phyloP scores from a whole-genome alignment of 2,329 filamentous ascomycete species.

The Aquanectria penicillioides region DNA sequence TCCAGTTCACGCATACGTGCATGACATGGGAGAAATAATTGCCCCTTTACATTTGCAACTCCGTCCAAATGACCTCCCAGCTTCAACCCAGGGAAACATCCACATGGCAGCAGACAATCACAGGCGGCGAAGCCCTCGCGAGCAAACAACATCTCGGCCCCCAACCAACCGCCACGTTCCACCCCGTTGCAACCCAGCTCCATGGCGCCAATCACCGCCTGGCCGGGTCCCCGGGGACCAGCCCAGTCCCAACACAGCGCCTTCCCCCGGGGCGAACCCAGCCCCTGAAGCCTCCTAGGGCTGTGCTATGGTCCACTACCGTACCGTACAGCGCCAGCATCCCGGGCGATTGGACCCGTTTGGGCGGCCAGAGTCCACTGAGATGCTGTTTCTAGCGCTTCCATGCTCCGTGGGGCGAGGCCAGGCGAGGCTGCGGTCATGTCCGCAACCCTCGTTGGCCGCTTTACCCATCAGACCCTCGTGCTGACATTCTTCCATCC shows the following conservation, averaged over 20 bases:
- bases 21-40: too few species aligned
- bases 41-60: background rate
- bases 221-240: conserved; percentile 1
- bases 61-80: too few species aligned
- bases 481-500: conserved; percentile 36
- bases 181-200: conserved; percentile 2
- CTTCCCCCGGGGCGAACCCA: conserved; percentile 2
- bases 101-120: too few species aligned
- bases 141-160: conserved; percentile 5
- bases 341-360: conserved; percentile 3
- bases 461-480: conserved; percentile 35
- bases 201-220: conserved; percentile 18
- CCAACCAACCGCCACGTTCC: too few species aligned
- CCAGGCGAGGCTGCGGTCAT: conserved; percentile 31
- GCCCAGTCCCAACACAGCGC: background rate
- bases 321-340: conserved; percentile 7
- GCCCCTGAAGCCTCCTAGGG: conserved; percentile 32
- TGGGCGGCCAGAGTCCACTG: conserved; percentile 3
- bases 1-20: too few species aligned
- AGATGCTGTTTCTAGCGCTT: background rate
- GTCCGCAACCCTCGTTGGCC: conserved; percentile 14
- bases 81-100: too few species aligned
- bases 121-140: background rate
- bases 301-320: conserved; percentile 31
- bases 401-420: conserved; percentile 3